These are phyloP conservation scores for Boletellus sp. DNA, from an alignment of 768 basidiomycete genomes.

Conservation along the genomic window DNA sequence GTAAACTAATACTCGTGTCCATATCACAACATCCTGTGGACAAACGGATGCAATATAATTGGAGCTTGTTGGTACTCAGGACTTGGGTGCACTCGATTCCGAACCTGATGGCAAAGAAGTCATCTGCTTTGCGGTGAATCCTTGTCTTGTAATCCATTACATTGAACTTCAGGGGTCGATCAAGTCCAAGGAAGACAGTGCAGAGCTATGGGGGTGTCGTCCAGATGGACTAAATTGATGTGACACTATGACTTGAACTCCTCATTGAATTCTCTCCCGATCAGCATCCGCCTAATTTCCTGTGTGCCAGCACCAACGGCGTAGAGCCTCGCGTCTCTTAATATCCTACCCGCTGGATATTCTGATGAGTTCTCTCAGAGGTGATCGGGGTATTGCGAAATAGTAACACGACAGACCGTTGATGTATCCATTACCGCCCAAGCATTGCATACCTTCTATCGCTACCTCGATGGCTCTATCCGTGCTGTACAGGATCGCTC, in stretches of 20 bases:
- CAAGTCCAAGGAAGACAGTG: too few relatives aligned
- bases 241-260: conserved; percentile 40
- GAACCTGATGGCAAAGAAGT: too few relatives aligned
- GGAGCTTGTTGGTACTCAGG: too few relatives aligned
- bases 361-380: conserved; percentile 44
- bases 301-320: conserved; percentile 97
- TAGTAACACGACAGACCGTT: conserved; percentile 61
- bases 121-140: background rate
- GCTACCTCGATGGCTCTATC: conserved; percentile 91
- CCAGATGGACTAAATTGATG: background rate
- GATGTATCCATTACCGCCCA: conserved; percentile 95
- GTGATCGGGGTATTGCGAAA: background rate
- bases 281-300: conserved; percentile 91
- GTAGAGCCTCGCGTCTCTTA: conserved; percentile 86
- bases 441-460: conserved; percentile 87
- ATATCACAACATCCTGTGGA: background rate
- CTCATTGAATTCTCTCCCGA: conserved; percentile 89
- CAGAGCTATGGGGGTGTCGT: background rate
- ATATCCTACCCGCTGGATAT: conserved; percentile 82
- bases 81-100: too few relatives aligned
- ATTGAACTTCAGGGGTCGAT: too few relatives aligned
- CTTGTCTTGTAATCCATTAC: background rate
- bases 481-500: conserved; percentile 89
- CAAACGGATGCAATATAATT: too few relatives aligned
- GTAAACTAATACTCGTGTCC: background rate